Conservation (phyloP, 2,329 filamentous ascomycete genomes). For the Cercospora beticola region DNA sequence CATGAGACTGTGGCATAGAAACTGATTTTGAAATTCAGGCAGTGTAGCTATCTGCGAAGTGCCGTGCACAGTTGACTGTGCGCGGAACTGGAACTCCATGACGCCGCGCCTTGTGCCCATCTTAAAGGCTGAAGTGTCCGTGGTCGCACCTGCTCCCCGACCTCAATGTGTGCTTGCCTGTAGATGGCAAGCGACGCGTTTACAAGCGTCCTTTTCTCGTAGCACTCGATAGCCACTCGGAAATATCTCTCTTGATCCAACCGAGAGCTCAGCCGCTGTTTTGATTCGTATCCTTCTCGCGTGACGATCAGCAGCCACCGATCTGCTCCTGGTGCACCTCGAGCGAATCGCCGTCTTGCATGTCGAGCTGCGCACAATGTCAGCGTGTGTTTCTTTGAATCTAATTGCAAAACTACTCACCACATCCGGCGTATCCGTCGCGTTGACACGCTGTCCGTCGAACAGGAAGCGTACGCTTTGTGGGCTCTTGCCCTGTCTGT, state of each 20-base stretch:
- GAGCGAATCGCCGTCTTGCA: constrained; percentile 92
- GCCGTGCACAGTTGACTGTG: not conserved
- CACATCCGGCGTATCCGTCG: constrained; percentile 83
- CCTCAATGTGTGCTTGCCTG: not conserved
- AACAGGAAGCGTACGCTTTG: constrained; percentile 90
- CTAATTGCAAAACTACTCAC: constrained; percentile 58
- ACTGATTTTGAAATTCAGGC: not conserved
- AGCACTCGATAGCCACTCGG: not conserved
- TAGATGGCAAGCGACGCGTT: not conserved
- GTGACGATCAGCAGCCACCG: constrained; percentile 57
- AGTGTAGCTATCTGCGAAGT: not conserved
- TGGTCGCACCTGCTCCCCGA: not conserved
- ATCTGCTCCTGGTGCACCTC: constrained; percentile 99
- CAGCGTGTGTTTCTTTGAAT: not conserved
- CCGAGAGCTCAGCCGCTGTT: not conserved
- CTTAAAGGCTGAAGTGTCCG: not conserved
- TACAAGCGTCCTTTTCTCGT: not conserved
- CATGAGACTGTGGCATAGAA: not conserved
- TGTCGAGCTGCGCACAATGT: constrained; percentile 69
- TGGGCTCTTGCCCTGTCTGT: constrained; percentile 85
- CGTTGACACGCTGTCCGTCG: constrained; percentile 88
- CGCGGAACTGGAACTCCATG: constrained; percentile 1
- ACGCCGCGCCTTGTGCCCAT: constrained; percentile 3
- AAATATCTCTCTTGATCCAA: not conserved
- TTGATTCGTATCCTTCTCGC: not conserved